A percentile compares a stretch with the other conserved stretches of the same genome.
Conservation (phyloP, 805 yeast species). For the Metschnikowia baotianmanensis region DNA sequence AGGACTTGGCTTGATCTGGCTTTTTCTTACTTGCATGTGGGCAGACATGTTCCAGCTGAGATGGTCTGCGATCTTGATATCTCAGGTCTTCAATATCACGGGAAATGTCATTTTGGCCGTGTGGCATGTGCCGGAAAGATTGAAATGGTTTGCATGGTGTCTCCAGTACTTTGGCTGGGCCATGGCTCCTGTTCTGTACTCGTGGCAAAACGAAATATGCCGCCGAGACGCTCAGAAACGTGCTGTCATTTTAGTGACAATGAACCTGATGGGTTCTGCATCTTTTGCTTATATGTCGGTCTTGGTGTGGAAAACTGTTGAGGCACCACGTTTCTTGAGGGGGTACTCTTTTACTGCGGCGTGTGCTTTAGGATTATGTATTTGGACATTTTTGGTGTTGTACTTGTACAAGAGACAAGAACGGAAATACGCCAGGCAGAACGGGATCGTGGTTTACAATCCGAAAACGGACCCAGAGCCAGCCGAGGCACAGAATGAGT, state of each 20-base stretch:
- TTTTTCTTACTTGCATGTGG: conserved; percentile 31
- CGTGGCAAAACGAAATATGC: conserved; percentile 56
- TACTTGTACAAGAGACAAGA: conserved; percentile 43
- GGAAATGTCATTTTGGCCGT: conserved; percentile 55
- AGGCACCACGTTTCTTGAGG: conserved; percentile 53
- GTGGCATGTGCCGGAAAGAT: conserved; percentile 54
- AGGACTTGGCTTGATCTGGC: conserved; percentile 42
- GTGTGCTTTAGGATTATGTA: conserved; percentile 43
- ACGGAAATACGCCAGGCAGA: conserved; percentile 30
- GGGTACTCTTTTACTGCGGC: conserved; percentile 52
- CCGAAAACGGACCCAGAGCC: conserved; percentile 22
- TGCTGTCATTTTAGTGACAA: conserved; percentile 54
- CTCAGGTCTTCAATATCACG: conserved; percentile 52
- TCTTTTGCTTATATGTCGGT: conserved; percentile 51
- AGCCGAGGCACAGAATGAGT: conserved; percentile 10
- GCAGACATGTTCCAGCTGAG: conserved; percentile 40
- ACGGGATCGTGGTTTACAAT: conserved; percentile 35
- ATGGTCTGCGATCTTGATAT: conserved; percentile 52
- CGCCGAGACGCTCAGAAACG: conserved; percentile 57
- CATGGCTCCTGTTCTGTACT: conserved; percentile 59
- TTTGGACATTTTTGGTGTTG: conserved; percentile 53
- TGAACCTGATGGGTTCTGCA: conserved; percentile 52
- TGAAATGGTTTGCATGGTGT: conserved; percentile 65
- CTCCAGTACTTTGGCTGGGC: conserved; percentile 62
- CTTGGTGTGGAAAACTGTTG: conserved; percentile 54